Evolutionary conservation across 805 yeast genomes (phyloP).

Genomic region (Metschnikowia santaceciliae): DNA sequence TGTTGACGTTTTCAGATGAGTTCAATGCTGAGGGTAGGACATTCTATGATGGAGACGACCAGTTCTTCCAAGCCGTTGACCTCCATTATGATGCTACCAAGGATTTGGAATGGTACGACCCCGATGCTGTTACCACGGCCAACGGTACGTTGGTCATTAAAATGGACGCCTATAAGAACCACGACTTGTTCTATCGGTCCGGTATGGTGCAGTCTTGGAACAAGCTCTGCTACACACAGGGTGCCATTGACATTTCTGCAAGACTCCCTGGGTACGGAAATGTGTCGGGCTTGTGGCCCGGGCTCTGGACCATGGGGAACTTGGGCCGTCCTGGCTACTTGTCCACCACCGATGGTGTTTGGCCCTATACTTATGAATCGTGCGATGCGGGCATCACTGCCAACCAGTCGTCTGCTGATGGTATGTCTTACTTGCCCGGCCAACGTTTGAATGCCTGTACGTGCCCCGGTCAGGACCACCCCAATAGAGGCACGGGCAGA

Average conservation of each 20-base stretch:
- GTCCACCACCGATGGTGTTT: conserved; percentile 85
- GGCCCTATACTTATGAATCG: conserved; percentile 87
- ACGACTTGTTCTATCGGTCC: conserved; percentile 75
- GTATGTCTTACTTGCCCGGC: conserved; percentile 82
- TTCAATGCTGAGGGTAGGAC: conserved; percentile 87
- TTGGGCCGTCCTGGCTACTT: conserved; percentile 87
- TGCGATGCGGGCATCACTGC: conserved; percentile 96
- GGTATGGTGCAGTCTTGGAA: conserved; percentile 96
- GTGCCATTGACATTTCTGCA: conserved; percentile 71
- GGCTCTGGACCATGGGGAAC: conserved; percentile 92
- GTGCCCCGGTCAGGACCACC: conserved; percentile 81
- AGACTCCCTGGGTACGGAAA: conserved; percentile 76
- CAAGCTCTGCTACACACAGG: conserved; percentile 83
- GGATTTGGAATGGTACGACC: conserved; percentile 93
- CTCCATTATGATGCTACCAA: conserved; percentile 80
- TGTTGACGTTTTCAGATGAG: conserved; percentile 84
- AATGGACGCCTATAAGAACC: conserved; percentile 81
- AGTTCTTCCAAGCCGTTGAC: conserved; percentile 84
- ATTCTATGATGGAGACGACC: conserved; percentile 88
- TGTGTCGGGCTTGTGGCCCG: conserved; percentile 91
- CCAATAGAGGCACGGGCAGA: conserved; percentile 82
- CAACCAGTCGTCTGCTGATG: conserved; percentile 87
- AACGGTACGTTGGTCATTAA: conserved; percentile 67
- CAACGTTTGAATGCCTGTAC: conserved; percentile 75
- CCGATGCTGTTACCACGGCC: conserved; percentile 78